phyloP scores from a whole-genome alignment of 495 filamentous ascomycete genomes.

The Thermothielavioides terrestris region DNA sequence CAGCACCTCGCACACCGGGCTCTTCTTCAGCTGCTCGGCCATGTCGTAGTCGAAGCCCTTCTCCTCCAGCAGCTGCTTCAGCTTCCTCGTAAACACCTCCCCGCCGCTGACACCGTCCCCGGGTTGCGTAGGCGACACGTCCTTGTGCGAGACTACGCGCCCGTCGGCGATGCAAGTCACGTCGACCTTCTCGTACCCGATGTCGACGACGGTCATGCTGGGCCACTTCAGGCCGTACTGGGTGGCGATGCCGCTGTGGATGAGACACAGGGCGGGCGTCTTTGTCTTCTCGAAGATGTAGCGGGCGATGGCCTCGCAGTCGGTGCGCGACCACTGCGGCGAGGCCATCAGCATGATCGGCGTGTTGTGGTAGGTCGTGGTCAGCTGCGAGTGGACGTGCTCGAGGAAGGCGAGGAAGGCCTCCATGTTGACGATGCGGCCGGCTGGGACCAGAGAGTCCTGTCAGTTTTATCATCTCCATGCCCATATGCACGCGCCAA shows the following conservation, averaged over 20 bases:
- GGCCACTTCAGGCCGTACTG: conserved; percentile 73
- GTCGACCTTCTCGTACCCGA: conserved; percentile 85
- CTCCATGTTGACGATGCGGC: conserved; percentile 78
- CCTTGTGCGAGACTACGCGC: conserved; percentile 41
- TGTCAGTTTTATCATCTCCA: no score
- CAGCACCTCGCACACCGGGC: conserved; percentile 79
- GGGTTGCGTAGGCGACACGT: conserved; percentile 41
- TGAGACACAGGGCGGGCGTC: conserved; percentile 75
- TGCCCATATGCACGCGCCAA: no score
- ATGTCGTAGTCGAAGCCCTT: conserved; percentile 75
- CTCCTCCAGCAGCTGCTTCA: conserved; percentile 56
- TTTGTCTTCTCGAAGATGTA: conserved; percentile 98
- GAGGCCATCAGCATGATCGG: conserved; percentile 82
- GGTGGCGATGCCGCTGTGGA: conserved; percentile 75
- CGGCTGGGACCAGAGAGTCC: conserved; percentile 34
- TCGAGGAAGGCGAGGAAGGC: conserved; percentile 86
- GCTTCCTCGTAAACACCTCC: conserved; percentile 74
- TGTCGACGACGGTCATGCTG: conserved; percentile 75
- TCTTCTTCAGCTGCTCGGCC: conserved; percentile 92
- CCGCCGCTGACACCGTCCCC: conserved; percentile 67
- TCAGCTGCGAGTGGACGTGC: conserved; percentile 78
- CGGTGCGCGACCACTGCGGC: conserved; percentile 75
- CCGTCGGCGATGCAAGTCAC: conserved; percentile 81
- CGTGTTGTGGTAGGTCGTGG: conserved; percentile 80
- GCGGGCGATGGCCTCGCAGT: conserved; percentile 73